These are phyloP conservation scores for Larix kaempferi DNA, from an alignment of 75 land plant species.

Conservation along the genomic window DNA sequence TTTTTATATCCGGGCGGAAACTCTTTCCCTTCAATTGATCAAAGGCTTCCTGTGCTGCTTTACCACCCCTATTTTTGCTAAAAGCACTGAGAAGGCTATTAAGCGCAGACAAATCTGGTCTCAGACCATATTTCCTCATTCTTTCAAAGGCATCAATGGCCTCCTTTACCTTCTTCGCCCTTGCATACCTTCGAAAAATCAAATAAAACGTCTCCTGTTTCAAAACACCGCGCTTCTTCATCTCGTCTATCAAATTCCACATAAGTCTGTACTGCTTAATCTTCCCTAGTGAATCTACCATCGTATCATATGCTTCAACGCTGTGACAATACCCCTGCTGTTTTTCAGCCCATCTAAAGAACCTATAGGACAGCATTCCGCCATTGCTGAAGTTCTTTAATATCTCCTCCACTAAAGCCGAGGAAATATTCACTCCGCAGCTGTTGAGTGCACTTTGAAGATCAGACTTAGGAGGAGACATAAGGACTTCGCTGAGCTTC, in stretches of 20 bases:
- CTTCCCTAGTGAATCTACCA: conserved; percentile 60
- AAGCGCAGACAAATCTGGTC: conserved; percentile 53
- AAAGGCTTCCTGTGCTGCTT: conserved; percentile 70
- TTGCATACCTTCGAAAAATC: conserved; percentile 58
- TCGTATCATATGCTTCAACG: conserved; percentile 43
- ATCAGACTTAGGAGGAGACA: conserved; percentile 37
- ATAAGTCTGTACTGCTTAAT: conserved; percentile 62
- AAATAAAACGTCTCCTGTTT: conserved; percentile 63
- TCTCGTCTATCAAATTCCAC: conserved; percentile 62
- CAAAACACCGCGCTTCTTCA: conserved; percentile 34
- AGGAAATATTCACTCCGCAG: conserved; percentile 31
- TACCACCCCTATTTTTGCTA: conserved; percentile 63
- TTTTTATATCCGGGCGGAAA: conserved; percentile 56
- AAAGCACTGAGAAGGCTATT: conserved; percentile 56
- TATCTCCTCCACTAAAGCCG: conserved; percentile 42
- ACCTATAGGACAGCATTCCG: conserved; percentile 50
- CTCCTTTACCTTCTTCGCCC: conserved; percentile 62
- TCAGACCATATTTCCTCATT: conserved; percentile 54
- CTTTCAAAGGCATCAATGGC: conserved; percentile 58
- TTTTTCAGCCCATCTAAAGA: conserved; percentile 69
- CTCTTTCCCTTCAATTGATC: conserved; percentile 42
- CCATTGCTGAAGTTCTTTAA: conserved; percentile 47
- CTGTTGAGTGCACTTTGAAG: conserved; percentile 37
- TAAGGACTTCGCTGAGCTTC: conserved; percentile 37
- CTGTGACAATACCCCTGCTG: conserved; percentile 38